Percentiles rank a stretch among this genome's conserved stretches.
phyloP scores from a whole-genome alignment of 148 eudicot genomes.

The Suaeda aralocaspica region DNA sequence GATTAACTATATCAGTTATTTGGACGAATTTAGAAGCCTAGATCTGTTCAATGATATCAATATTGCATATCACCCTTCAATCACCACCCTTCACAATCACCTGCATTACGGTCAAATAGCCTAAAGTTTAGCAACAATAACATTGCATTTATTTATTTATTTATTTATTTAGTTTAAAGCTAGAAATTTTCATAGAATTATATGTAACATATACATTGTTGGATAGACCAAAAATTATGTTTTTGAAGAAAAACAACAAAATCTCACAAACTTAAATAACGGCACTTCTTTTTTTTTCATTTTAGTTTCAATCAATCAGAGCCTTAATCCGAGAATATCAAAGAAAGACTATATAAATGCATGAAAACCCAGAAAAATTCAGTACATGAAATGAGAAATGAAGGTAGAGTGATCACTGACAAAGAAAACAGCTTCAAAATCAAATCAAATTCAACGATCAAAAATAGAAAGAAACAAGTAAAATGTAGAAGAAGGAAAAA shows the following conservation, averaged over 20 bases:
- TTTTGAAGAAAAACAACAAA: not conserved
- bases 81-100: slow-evolving; percentile 6
- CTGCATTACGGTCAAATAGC: slow-evolving; percentile 20
- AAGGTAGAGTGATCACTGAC: not conserved
- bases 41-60: slow-evolving; percentile 18
- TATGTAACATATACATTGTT: not conserved
- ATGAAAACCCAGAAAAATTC: not conserved
- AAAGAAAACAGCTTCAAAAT: not conserved
- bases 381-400: not conserved
- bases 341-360: not conserved
- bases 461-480: not conserved
- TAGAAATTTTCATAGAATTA: not conserved
- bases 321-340: too few relatives aligned
- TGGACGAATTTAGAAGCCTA: slow-evolving; percentile 20
- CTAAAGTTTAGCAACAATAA: not conserved
- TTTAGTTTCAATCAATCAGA: not conserved
- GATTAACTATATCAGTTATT: too few relatives aligned
- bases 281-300: too few relatives aligned
- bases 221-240: not conserved
- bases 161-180: not conserved
- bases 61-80: slow-evolving; percentile 11
- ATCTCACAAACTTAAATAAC: too few relatives aligned
- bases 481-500: not conserved
- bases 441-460: not conserved
- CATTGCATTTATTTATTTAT: not conserved